Conservation (phyloP, 2,329 filamentous ascomycete genomes). For the Chrysoporthe puriensis region DNA sequence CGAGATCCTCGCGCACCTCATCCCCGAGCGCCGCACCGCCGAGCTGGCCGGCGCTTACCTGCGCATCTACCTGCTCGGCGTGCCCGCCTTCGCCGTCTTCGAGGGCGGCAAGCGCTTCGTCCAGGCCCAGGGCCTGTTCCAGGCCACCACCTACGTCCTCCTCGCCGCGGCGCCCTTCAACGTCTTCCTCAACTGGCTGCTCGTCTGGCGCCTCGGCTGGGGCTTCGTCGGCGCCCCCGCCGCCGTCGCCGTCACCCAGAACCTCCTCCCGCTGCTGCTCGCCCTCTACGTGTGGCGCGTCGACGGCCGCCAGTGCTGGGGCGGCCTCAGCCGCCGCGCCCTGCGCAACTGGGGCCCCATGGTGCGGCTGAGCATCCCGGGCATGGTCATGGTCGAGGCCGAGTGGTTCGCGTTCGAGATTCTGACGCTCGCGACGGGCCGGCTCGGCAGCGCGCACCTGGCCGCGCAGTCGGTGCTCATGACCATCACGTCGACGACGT, state of each 20-base stretch:
- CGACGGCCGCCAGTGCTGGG: slow-evolving; percentile 77
- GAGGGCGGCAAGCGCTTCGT: slow-evolving; percentile 80
- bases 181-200: slow-evolving; percentile 75
- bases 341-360: slow-evolving; percentile 79
- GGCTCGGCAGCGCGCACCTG: slow-evolving; percentile 77
- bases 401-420: slow-evolving; percentile 95
- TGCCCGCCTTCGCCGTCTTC: slow-evolving; percentile 76
- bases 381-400: slow-evolving; percentile 91
- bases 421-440: slow-evolving; percentile 79
- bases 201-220: slow-evolving; percentile 72
- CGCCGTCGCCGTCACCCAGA: slow-evolving; percentile 76
- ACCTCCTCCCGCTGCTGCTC: slow-evolving; percentile 71
- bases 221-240: slow-evolving; percentile 80
- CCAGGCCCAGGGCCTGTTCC: slow-evolving; percentile 81
- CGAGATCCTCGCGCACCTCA: slow-evolving; percentile 64
- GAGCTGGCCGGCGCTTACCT: slow-evolving; percentile 74
- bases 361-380: slow-evolving; percentile 85
- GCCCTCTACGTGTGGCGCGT: slow-evolving; percentile 75
- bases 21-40: slow-evolving; percentile 74
- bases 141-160: slow-evolving; percentile 77
- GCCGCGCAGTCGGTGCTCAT: slow-evolving; percentile 87
- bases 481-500: slow-evolving; percentile 78
- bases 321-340: slow-evolving; percentile 72
- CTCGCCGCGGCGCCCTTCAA: slow-evolving; percentile 78
- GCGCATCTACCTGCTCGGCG: slow-evolving; percentile 69